Evolutionary conservation across 2,329 filamentous ascomycete species (phyloP).

Genomic region (Macrophomina tecta): DNA sequence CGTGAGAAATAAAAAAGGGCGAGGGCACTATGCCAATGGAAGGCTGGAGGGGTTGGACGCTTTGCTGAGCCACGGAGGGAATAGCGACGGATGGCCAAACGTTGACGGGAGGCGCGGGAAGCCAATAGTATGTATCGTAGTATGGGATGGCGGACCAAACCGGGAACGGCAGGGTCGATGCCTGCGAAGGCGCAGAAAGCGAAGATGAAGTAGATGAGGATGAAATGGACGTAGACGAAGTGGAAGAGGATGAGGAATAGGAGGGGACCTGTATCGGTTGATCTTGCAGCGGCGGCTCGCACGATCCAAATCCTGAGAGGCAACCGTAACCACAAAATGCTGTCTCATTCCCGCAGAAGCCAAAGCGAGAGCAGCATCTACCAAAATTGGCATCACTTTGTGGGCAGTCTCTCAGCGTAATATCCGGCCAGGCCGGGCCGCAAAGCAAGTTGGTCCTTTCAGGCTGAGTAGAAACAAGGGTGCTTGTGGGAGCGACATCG

Average conservation of each 20-base stretch:
- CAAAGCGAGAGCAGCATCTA: conserved; percentile 15
- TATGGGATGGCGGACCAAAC: neutral
- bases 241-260: neutral
- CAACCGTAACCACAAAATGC: conserved; percentile 10
- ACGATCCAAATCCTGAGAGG: neutral
- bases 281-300: neutral
- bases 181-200: too few species aligned
- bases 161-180: neutral
- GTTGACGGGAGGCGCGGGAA: neutral
- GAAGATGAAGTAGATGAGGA: too few species aligned
- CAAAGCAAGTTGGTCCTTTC: conserved; percentile 12
- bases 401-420: neutral
- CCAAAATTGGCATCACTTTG: neutral
- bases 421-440: neutral
- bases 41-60: neutral
- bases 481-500: neutral
- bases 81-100: neutral
- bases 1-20: neutral
- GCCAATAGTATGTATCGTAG: conserved; percentile 3
- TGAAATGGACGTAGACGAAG: too few species aligned
- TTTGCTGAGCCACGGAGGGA: neutral
- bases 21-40: neutral
- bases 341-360: conserved; percentile 8
- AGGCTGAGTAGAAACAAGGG: neutral
- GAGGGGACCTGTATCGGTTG: neutral